phyloP scores from a whole-genome alignment of 73 alveolate genomes.

The Paramecium biaurelia region DNA sequence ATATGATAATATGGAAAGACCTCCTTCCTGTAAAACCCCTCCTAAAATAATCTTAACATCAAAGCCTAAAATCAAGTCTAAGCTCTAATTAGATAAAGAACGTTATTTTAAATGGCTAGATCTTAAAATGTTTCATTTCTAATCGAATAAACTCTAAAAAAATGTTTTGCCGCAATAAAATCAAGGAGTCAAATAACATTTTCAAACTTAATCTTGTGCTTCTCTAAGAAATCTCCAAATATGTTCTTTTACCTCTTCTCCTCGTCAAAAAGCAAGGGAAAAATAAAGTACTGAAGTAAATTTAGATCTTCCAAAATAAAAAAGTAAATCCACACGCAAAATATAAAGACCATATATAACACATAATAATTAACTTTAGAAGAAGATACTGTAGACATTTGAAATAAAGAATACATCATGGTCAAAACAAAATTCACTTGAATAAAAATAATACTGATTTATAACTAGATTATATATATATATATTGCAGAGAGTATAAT shows the following conservation, averaged over 20 bases:
- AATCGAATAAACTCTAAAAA: background rate
- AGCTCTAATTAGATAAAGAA: background rate
- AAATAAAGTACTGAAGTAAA: background rate
- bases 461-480: background rate
- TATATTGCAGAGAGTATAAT: background rate
- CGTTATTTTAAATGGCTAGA: background rate
- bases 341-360: background rate
- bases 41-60: background rate
- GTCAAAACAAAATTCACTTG: background rate
- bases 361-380: background rate
- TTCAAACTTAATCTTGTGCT: background rate
- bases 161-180: background rate
- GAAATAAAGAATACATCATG: background rate
- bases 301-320: background rate
- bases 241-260: background rate
- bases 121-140: background rate
- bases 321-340: background rate
- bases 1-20: conserved; percentile 14
- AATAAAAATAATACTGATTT: background rate
- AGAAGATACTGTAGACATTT: background rate
- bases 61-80: background rate
- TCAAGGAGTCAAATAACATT: background rate
- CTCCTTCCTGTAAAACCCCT: conserved; percentile 10
- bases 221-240: background rate
- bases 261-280: background rate